Conservation (phyloP, 192 early-diverging fungal species). For the Coemansia sp. region DNA sequence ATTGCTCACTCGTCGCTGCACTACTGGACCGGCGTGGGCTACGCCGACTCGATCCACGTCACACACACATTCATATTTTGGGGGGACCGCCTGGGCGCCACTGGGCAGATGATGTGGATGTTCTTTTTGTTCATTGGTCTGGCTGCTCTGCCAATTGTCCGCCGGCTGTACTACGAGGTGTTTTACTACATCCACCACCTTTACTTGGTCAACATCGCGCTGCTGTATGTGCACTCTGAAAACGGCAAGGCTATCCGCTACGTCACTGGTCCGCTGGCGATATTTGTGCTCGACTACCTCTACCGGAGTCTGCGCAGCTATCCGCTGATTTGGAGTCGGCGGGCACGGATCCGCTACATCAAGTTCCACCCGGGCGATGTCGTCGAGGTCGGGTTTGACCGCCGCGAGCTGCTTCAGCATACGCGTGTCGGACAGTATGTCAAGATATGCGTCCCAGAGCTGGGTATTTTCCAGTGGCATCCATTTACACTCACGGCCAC, state of each 20-base stretch:
- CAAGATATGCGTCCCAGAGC: conserved; percentile 74
- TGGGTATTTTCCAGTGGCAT: conserved; percentile 79
- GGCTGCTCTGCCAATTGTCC: conserved; percentile 61
- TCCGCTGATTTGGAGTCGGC: conserved; percentile 42
- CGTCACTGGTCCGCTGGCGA: conserved; percentile 49
- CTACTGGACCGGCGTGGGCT: conserved; percentile 47
- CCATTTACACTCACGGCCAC: conserved; percentile 79
- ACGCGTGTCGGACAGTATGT: conserved; percentile 75
- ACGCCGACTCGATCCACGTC: conserved; percentile 31
- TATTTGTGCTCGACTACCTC: conserved; percentile 59
- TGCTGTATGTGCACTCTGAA: conserved; percentile 72
- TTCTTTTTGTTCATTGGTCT: conserved; percentile 65
- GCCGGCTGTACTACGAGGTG: conserved; percentile 69
- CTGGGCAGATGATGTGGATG: conserved; percentile 77
- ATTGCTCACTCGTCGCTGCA: conserved; percentile 63
- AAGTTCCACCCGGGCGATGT: conserved; percentile 74
- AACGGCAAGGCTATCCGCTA: conserved; percentile 59
- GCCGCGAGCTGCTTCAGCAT: conserved; percentile 53
- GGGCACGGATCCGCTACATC: conserved; percentile 66
- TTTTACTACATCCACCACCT: conserved; percentile 88
- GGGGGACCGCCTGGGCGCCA: conserved; percentile 59
- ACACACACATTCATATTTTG: conserved; percentile 42
- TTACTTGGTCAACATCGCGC: conserved; percentile 70
- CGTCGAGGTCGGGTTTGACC: conserved; percentile 74
- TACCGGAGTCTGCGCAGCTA: conserved; percentile 66